Conservation (phyloP, 2,329 filamentous ascomycete genomes). For the Cercospora brassicicola region DNA sequence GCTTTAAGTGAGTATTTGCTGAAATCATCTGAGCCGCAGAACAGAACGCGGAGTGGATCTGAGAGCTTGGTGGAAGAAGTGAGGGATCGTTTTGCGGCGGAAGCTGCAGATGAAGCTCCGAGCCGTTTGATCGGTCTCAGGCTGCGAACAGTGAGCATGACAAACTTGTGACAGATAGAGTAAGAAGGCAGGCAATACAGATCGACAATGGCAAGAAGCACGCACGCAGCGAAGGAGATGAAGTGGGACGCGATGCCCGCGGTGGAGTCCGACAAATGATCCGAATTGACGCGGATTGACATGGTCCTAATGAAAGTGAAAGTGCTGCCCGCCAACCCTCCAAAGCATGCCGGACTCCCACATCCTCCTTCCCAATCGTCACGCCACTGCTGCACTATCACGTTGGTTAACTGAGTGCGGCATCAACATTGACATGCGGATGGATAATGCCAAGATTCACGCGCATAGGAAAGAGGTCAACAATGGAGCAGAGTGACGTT, state of each 20-base stretch:
- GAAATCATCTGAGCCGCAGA: conserved; percentile 91
- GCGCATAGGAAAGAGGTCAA: conserved; percentile 1
- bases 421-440: neutral
- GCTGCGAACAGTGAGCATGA: neutral
- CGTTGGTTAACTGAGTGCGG: neutral
- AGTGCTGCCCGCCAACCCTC: neutral
- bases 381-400: neutral
- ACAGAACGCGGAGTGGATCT: conserved; percentile 75
- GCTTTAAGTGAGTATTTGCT: conserved; percentile 75
- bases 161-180: neutral
- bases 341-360: neutral
- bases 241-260: neutral
- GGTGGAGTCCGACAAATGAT: neutral
- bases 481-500: conserved; percentile 9
- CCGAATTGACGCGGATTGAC: neutral
- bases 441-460: neutral
- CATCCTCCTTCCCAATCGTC: neutral
- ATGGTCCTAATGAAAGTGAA: neutral
- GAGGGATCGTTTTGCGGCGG: neutral
- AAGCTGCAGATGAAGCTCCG: too few species aligned
- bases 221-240: neutral
- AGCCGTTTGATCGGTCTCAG: neutral
- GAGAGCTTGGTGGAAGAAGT: conserved; percentile 12
- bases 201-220: neutral
- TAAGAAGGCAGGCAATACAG: neutral